Base-by-base conservation (phyloP, 2,329 filamentous ascomycete species). In the Calcarisporium arbuscula region DNA sequence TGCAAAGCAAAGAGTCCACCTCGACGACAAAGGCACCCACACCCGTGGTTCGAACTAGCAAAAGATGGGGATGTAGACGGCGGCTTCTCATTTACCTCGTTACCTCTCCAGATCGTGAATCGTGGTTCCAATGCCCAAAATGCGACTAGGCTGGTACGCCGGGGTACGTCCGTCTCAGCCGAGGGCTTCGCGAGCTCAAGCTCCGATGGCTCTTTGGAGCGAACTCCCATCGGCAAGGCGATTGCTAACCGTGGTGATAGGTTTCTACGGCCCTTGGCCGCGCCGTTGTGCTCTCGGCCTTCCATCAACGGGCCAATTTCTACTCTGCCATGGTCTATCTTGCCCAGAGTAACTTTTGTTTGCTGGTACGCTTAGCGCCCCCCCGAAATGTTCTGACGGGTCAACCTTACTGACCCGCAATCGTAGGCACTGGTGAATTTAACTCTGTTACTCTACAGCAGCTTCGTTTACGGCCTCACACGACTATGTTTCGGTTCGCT, bases 291-390 rank as follows among this genome's bases (percentile, higher is more conserved):
- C 64, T 94, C 39, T 92, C 89, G 56, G 90, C 92, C 42, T 90
- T 96, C 62, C 84, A 92, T 55, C 86, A 96, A 65, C 80, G 92
- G 45, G 82, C 92, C 44, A 98, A 98, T 64, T 98, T 96, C 71
- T 98, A 98, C 67, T 94, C 90, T 35, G 89, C 92, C 47, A 92
- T 88, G 65, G 92, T 98, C 31, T 95, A 96, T 63, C 78, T 98
- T 32, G 86, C 89, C 26, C 90, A 96, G 63, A 95, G 88, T 62
- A 96, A 92, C 66, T 82, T 94, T 50, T 96, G 90, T 57, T 69
- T 96, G 34, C 85, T 96, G 77, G 85, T 92, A 60, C 48, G 75
- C 62, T 17, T n/a, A 19, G 18, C n/a, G 27, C 25, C 25, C 27
- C n/a, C n/a, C 19, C 21, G 23, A 19, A 30, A 12, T 26, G 8